phyloP scores from a whole-genome alignment of 495 filamentous ascomycete genomes.

The Daldinia childiae region DNA sequence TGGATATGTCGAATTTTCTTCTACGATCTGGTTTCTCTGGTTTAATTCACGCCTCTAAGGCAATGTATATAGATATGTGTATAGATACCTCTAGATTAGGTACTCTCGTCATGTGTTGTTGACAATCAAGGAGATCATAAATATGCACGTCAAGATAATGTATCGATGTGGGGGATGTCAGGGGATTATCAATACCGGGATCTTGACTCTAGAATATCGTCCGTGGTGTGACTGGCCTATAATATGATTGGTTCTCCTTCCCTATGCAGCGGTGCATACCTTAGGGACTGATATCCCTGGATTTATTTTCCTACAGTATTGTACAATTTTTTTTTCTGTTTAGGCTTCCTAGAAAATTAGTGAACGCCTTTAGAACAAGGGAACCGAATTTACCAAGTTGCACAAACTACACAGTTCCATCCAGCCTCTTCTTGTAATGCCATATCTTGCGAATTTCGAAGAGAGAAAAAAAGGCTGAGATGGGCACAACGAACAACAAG shows the following conservation, averaged over 20 bases:
- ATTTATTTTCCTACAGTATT: slow-evolving; percentile 21
- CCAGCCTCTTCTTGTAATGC: not conserved
- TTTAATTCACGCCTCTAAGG: not conserved
- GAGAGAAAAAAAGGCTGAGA: not conserved
- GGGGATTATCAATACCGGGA: slow-evolving; percentile 29
- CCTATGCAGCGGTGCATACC: not conserved
- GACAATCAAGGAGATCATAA: not conserved
- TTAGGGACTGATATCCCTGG: slow-evolving; percentile 25
- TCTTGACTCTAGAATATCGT: slow-evolving; percentile 23
- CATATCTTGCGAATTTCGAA: not conserved
- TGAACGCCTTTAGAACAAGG: too few species aligned
- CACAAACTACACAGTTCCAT: not conserved
- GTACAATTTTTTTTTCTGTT: not conserved
- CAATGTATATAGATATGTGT: not conserved
- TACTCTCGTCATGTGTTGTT: not conserved
- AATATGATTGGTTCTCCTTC: slow-evolving; percentile 21
- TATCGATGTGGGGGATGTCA: slow-evolving; percentile 26
- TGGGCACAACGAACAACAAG: not conserved
- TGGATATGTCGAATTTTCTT: not conserved
- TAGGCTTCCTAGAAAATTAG: not conserved
- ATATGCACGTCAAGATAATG: slow-evolving; percentile 2
- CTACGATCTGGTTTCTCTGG: not conserved
- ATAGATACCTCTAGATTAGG: too few species aligned
- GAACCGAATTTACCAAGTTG: too few species aligned
- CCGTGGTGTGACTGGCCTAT: slow-evolving; percentile 18